phyloP scores from a whole-genome alignment of 2,329 filamentous ascomycete species.

The Fusarium sp. region DNA sequence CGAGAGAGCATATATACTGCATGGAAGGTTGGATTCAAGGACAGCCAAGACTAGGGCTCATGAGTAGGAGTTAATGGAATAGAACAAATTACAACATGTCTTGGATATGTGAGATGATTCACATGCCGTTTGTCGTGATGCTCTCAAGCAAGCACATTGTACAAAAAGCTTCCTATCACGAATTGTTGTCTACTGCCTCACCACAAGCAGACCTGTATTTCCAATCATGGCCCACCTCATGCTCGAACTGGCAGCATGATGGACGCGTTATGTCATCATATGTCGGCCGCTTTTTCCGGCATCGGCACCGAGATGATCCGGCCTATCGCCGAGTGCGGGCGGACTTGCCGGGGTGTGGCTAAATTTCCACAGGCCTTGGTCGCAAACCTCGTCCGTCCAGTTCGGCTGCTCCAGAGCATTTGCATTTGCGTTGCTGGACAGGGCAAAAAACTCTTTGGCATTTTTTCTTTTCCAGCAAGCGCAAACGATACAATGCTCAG shows the following conservation, averaged over 20 bases:
- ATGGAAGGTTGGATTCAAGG: conserved; percentile 9
- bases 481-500: conserved; percentile 48
- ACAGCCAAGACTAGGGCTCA: conserved; percentile 2
- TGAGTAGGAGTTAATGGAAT: conserved; percentile 28
- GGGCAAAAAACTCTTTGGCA: conserved; percentile 1
- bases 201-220: not conserved
- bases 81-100: conserved; percentile 6
- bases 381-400: conserved; percentile 38
- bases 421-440: conserved; percentile 27
- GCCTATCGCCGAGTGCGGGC: conserved; percentile 44
- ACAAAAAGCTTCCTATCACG: not conserved
- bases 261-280: conserved; percentile 40
- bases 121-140: not conserved
- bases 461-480: conserved; percentile 15
- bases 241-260: not conserved
- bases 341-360: conserved; percentile 36
- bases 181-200: too few relatives aligned
- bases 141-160: not conserved
- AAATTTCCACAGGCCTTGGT: conserved; percentile 40
- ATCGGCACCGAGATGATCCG: conserved; percentile 46
- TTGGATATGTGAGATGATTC: not conserved
- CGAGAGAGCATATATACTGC: conserved; percentile 6
- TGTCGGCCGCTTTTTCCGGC: not conserved
- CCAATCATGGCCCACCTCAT: not conserved
- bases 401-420: conserved; percentile 13